Evolutionary conservation across 2,329 filamentous ascomycete genomes (phyloP), one percentile per base, ranked within the genome.

Genomic region (Ceratocystis variospora): DNA sequence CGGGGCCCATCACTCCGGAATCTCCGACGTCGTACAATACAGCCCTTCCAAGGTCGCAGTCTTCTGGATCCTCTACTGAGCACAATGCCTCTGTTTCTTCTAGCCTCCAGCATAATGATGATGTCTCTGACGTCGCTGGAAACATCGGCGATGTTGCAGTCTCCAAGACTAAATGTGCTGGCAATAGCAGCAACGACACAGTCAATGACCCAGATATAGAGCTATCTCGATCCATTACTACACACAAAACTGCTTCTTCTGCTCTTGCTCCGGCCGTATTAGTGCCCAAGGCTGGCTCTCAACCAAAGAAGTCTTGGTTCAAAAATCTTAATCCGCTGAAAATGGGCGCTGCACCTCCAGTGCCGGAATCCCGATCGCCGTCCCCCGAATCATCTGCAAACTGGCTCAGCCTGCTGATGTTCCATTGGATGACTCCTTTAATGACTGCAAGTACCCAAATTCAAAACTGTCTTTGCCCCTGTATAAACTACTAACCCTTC

Each of bases 371-470:
- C 70, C 78, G 79, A 66, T 71, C 70, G 5, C 74, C 79, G 0
- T 91, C 84, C 5, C 83, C 82, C 69, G 92, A 96, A 76, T 80
- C 90, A 73, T 80, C 78, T 3, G 92, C 92, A 4, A 78, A 82
- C 1, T 87, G 91, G 72, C 81, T 94, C 69, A 96, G 89, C 76
- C 74, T 80, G 66, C 74, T 96, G 25, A 87, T 87, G 3, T 97
- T 96, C 73, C 84, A 90, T 74, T 97, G 93, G 93, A 93, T 96
- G 81, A 85, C 85, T 0, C 87, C 90, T 1, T 73, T 97, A 66
- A 97, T 97, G 92, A 80, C 77, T 69, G 87, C 87, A 75, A 77
- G 83, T 78, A 28, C 5, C 28, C 28, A 59, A 7, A 37, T 37
- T 1, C 17, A 6, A 3, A 3, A 15, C 17, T n/a, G 8, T 8